Evolutionary conservation across 495 filamentous ascomycete species (phyloP), one percentile per base, ranked within the genome.

Genomic region (Daldinia concentrica): DNA sequence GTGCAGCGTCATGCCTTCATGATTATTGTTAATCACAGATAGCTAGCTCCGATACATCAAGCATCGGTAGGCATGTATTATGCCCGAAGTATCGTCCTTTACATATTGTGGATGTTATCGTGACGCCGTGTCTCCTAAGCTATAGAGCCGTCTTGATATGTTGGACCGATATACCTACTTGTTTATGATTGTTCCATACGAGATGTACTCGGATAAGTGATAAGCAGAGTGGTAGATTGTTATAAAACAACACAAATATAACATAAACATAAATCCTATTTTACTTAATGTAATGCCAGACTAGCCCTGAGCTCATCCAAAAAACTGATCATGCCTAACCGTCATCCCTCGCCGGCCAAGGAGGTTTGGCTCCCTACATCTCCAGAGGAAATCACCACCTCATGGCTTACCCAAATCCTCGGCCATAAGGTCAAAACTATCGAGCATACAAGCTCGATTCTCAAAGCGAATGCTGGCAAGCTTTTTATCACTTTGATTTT

Each of bases 401-500:
- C 62, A n/a, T 74, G 74, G 74, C 66, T 77, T 4, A 39, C 62
- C 24, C 9, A 39, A 5, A 69, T 67, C 37, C 63, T 77, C 6
- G 72, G 69, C 9, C 69, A 75, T 12, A 73, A 66, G 55, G 61
- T 77, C 48, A 71, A 73, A 57, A 57, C 75, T 15, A 19, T 73
- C 22, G 60, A 66, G 37, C 64, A 68, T 17, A 73, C 64, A 77
- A 77, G 27, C 27, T 29, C 27, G 27, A 29, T 29, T 29, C 27
- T 29, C 27, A 29, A 29, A 29, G 27, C 27, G 5, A 29, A 29
- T 29, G 27, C 27, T 29, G 5, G 27, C 27, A 29, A 29, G 58
- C 52, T 77, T 1, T 77, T 77, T 54, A 62, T 70, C 56, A 75
- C 75, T n/a, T 70, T 77, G 27, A 64, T 55, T 1, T 77, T 73